Base-by-base conservation (phyloP, 768 basidiomycete species). In the Suillus cothurnatus region DNA sequence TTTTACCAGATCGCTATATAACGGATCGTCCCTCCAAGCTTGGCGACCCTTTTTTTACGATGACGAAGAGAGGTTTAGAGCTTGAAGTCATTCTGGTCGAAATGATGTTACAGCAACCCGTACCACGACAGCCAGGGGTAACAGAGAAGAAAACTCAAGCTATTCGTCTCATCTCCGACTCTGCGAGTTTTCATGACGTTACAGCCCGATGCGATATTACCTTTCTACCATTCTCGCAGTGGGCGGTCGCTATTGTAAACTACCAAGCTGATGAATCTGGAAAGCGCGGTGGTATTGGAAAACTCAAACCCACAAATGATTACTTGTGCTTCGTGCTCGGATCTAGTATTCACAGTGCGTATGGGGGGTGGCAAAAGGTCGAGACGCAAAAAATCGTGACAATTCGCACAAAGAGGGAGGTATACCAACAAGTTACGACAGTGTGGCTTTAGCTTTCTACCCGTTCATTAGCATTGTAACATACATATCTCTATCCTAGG, bases 191-290 rank as follows among this genome's bases (percentile, higher is more conserved):
- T 45, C 53, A 64, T 34, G 38, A 73, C 39, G 36, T 71, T n/a
- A 57, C 64, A 34, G 67, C 62, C 17, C 3, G 52, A 26, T 72
- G 70, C 21, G 67, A 72, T 14, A 67, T 66, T 11, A 61, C 67
- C 49, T 73, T 69, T 28, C 32, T 73, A 12, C 72, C 53, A 41
- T 69, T 67, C 60, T 73, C 72, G 2, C 72, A 34, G 34, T 72
- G 72, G 71, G 72, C 72, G 7, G 63, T 73, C 17, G 72, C 70
- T 3, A 64, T 72, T 41, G 69, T 73, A 45, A 73, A 71, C 49
- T 73, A 72, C 61, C 63, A 64, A 61, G 69, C 70, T 2, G 71
- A 72, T 31, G 70, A 68, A 1, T 63, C 55, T 2, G 72, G 39
- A 11, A 49, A 69, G 26, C 64, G 60, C 7, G 65, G 62, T 8